These are phyloP conservation scores for Litchi chinensis DNA, from an alignment of 345 rosid genomes.

Conservation along the genomic window DNA sequence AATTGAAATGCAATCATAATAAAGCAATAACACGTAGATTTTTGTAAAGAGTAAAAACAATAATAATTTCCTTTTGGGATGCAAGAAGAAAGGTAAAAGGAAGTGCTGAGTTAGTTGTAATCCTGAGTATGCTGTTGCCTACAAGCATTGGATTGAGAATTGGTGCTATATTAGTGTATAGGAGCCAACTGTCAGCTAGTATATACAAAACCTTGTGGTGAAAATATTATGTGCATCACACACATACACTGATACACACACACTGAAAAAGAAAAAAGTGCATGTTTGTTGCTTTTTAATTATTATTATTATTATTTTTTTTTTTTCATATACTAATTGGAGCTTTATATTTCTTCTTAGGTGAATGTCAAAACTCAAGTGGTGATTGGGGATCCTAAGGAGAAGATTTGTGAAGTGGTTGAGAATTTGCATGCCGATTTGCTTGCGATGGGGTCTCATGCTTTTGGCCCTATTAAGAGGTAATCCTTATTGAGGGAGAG, in stretches of 20 bases:
- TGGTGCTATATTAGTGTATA: background rate
- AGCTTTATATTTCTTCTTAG: constrained; percentile 34
- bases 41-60: background rate
- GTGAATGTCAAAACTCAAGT: constrained; percentile 66
- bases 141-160: background rate
- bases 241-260: background rate
- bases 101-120: background rate
- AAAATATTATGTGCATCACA: background rate
- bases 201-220: background rate
- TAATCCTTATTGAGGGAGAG: constrained; percentile 3
- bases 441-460: constrained; percentile 82
- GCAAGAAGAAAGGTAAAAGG: background rate
- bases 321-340: background rate
- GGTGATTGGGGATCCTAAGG: constrained; percentile 80
- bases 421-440: constrained; percentile 68
- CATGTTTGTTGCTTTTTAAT: background rate
- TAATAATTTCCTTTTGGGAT: background rate
- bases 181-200: background rate
- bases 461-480: constrained; percentile 89
- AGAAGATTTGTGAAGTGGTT: constrained; percentile 73
- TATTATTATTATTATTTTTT: too few species aligned
- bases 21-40: background rate
- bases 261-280: background rate
- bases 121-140: background rate
- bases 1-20: background rate